phyloP scores from a whole-genome alignment of 2,329 filamentous ascomycete genomes.

The Fusarium sp. region DNA sequence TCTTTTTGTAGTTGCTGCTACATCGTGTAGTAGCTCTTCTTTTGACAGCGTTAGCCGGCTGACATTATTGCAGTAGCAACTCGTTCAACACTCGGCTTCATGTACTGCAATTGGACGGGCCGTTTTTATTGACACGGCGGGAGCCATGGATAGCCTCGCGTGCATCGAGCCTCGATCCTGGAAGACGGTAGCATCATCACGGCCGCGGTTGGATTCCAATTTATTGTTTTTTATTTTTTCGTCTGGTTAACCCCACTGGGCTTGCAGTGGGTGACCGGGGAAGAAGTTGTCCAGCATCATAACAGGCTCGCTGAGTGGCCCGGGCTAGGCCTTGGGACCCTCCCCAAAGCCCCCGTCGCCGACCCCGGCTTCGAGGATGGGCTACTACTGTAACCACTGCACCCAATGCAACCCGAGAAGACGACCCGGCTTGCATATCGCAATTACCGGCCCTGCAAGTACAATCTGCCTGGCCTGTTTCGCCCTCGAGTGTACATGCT shows the following conservation, averaged over 20 bases:
- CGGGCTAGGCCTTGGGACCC: not conserved
- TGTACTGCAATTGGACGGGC: slow-evolving; percentile 45
- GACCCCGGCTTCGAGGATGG: slow-evolving; percentile 10
- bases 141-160: slow-evolving; percentile 17
- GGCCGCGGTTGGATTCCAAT: slow-evolving; percentile 11
- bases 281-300: slow-evolving; percentile 34
- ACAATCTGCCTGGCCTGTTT: slow-evolving; percentile 13
- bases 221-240: slow-evolving; percentile 19
- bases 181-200: slow-evolving; percentile 10
- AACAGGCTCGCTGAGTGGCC: slow-evolving; percentile 28
- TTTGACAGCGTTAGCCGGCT: slow-evolving; percentile 12
- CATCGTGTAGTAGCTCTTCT: slow-evolving; percentile 4
- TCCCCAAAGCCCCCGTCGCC: not conserved
- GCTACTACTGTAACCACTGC: slow-evolving; percentile 20
- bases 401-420: slow-evolving; percentile 39
- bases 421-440: slow-evolving; percentile 47
- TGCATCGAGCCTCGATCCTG: slow-evolving; percentile 28
- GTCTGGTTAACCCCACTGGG: slow-evolving; percentile 14
- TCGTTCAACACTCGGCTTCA: slow-evolving; percentile 15
- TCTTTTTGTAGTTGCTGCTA: not conserved
- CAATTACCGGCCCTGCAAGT: slow-evolving; percentile 43
- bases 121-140: slow-evolving; percentile 11
- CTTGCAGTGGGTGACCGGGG: slow-evolving; percentile 21
- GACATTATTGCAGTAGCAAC: slow-evolving; percentile 30
- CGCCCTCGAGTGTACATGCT: slow-evolving; percentile 5